These are phyloP conservation scores for Suillus americanus DNA, from an alignment of 768 basidiomycete species.

Conservation along the genomic window DNA sequence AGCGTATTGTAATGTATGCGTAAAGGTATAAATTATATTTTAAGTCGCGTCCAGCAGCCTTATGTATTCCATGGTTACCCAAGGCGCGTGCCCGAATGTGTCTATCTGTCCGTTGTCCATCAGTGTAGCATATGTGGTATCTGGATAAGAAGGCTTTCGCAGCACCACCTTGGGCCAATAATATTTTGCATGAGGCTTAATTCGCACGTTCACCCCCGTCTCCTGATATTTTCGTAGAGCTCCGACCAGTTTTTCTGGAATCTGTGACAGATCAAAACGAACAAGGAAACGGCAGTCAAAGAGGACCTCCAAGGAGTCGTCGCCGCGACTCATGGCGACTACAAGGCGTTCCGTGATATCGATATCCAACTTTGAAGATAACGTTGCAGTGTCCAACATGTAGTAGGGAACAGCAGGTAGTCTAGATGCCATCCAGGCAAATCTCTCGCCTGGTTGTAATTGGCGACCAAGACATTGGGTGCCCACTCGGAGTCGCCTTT, in stretches of 20 bases:
- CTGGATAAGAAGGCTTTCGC: conserved; percentile 17
- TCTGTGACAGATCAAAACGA: conserved; percentile 40
- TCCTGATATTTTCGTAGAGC: conserved; percentile 22
- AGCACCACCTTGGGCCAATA: conserved; percentile 48
- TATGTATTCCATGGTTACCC: conserved; percentile 46
- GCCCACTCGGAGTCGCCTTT: conserved; percentile 19
- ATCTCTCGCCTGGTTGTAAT: conserved; percentile 19
- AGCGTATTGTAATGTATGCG: neutral
- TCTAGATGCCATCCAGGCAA: conserved; percentile 66
- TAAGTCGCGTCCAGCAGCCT: conserved; percentile 36
- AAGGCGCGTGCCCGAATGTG: conserved; percentile 27
- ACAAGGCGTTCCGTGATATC: conserved; percentile 41
- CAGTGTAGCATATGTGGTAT: conserved; percentile 23
- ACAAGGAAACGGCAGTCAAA: conserved; percentile 70
- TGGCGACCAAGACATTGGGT: conserved; percentile 15
- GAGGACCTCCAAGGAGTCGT: conserved; percentile 39
- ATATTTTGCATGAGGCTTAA: conserved; percentile 44
- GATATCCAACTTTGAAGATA: conserved; percentile 31
- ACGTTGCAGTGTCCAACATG: conserved; percentile 26
- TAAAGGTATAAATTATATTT: neutral
- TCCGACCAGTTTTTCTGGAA: conserved; percentile 40
- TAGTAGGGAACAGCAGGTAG: conserved; percentile 44
- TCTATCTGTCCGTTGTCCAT: conserved; percentile 10
- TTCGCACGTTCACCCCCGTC: conserved; percentile 26
- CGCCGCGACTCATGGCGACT: conserved; percentile 12